Evolutionary conservation across 208 protist species (phyloP).

Genomic region (Novymonas esmeraldas): DNA sequence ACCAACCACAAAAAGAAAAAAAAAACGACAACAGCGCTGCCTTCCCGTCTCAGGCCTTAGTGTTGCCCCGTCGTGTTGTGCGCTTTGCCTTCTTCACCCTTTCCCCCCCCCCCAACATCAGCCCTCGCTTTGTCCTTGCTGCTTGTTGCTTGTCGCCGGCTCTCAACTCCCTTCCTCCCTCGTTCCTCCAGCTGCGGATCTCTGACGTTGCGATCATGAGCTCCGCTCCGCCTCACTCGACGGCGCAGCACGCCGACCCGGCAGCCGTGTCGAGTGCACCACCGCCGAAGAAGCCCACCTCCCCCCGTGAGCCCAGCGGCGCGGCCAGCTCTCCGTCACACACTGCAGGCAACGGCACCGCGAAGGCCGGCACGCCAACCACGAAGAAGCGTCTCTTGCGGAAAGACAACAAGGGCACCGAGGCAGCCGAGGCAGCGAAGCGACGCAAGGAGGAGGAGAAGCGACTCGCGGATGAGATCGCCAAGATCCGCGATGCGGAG

Average conservation of each 20-base stretch:
- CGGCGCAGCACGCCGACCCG: conserved; percentile 22
- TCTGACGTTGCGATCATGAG: conserved; percentile 15
- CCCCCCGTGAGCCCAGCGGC: not conserved
- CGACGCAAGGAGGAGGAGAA: conserved; percentile 27
- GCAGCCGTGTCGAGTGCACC: not conserved
- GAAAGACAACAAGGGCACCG: conserved; percentile 29
- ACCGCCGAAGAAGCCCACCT: not conserved
- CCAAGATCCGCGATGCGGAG: conserved; percentile 32
- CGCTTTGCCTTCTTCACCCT: too few species aligned
- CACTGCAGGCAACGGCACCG: not conserved
- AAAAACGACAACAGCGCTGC: too few species aligned
- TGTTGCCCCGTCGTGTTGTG: not conserved
- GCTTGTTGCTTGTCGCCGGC: not conserved
- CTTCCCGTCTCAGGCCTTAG: too few species aligned
- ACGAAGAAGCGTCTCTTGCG: conserved; percentile 43
- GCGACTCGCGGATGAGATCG: conserved; percentile 26
- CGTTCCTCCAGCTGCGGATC: not conserved
- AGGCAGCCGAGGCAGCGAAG: conserved; percentile 5
- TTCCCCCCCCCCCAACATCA: not conserved
- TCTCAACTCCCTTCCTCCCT: too few species aligned
- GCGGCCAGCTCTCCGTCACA: not conserved
- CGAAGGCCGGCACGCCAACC: not conserved
- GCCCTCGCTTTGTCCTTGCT: not conserved
- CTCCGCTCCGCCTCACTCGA: not conserved
- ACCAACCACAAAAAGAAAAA: too few species aligned